Conservation (phyloP, 1,284 basidiomycete genomes). For the Irpex sp. region DNA sequence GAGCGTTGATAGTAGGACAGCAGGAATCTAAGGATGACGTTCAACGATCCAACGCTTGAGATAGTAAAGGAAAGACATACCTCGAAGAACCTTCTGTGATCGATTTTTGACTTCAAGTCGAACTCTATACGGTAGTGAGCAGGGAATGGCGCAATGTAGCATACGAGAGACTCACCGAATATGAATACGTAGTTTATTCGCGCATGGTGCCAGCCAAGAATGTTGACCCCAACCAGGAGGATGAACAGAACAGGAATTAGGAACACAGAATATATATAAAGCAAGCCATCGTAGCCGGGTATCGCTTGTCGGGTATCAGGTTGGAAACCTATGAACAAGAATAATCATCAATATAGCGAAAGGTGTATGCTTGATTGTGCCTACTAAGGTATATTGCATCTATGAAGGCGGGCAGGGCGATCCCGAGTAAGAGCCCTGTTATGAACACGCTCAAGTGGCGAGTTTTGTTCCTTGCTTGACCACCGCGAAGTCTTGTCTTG, state of each 20-base stretch:
- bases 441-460: slow-evolving; percentile 80
- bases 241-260: slow-evolving; percentile 77
- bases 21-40: slow-evolving; percentile 58
- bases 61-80: slow-evolving; percentile 32
- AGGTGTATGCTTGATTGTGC: slow-evolving; percentile 15
- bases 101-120: slow-evolving; percentile 71
- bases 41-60: not conserved
- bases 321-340: slow-evolving; percentile 70
- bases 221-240: slow-evolving; percentile 77
- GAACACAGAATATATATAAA: slow-evolving; percentile 81
- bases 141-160: too few relatives aligned
- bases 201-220: slow-evolving; percentile 72
- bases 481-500: slow-evolving; percentile 56
- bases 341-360: too few relatives aligned
- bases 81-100: slow-evolving; percentile 82
- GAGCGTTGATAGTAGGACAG: slow-evolving; percentile 74
- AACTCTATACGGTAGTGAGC: too few relatives aligned
- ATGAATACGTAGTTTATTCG: slow-evolving; percentile 92
- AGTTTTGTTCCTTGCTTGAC: slow-evolving; percentile 48
- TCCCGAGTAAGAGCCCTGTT: slow-evolving; percentile 74
- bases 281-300: slow-evolving; percentile 69
- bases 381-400: slow-evolving; percentile 70
- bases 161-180: slow-evolving; percentile 66
- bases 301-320: slow-evolving; percentile 54
- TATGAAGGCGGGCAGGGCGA: slow-evolving; percentile 73